phyloP scores from a whole-genome alignment of 257 asterid species.

The Nicotiana otophora region DNA sequence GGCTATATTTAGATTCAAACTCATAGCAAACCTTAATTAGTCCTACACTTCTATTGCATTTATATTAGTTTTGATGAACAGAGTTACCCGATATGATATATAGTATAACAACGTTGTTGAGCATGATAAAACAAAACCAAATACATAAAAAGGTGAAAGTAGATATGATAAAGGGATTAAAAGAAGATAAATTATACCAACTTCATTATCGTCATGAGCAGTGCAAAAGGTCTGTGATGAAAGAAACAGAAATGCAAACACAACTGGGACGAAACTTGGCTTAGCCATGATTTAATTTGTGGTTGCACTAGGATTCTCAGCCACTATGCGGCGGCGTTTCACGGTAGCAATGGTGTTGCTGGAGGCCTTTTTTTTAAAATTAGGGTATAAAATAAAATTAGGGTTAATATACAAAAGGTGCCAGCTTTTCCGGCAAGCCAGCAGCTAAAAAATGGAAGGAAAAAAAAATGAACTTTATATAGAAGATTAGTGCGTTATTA shows the following conservation, averaged over 20 bases:
- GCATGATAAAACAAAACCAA: no score
- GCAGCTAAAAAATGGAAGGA: background rate
- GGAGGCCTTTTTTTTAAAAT: background rate
- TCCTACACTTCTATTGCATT: no score
- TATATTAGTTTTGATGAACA: no score
- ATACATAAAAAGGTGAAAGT: no score
- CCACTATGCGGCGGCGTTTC: background rate
- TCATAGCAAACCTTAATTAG: no score
- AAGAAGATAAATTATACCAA: constrained; percentile 14
- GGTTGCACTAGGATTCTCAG: background rate
- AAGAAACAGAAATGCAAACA: constrained; percentile 18
- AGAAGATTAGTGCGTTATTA: background rate
- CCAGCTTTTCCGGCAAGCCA: background rate
- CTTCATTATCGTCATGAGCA: constrained; percentile 21
- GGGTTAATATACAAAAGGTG: background rate
- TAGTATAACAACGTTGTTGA: no score
- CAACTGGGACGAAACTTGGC: constrained; percentile 2
- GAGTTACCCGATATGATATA: no score
- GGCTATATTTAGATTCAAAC: no score
- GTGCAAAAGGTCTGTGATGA: constrained; percentile 14
- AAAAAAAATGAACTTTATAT: background rate
- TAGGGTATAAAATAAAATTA: no score
- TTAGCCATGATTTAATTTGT: constrained; percentile 11
- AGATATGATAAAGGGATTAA: background rate
- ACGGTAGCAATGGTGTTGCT: background rate